phyloP scores from a whole-genome alignment of 1,139 yeast species.

The Yamadazyma sp. region DNA sequence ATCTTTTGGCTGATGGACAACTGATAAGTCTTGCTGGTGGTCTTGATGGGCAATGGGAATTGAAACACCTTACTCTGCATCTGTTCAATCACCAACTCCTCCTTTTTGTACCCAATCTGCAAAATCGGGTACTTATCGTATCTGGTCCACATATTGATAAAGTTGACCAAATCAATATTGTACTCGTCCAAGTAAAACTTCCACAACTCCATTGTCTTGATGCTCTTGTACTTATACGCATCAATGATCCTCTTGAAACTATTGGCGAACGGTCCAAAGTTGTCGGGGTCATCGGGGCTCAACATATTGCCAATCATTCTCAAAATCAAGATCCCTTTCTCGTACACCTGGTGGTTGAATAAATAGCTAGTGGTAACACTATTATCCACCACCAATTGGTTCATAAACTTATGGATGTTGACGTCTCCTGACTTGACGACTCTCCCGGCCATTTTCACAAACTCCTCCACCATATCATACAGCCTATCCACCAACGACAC shows the following conservation, averaged over 20 bases:
- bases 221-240: slow-evolving; percentile 31
- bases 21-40: slow-evolving; percentile 8
- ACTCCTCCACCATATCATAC: slow-evolving; percentile 23
- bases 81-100: slow-evolving; percentile 45
- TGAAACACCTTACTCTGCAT: slow-evolving; percentile 47
- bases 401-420: slow-evolving; percentile 26
- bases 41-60: slow-evolving; percentile 49
- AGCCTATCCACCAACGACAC: slow-evolving; percentile 27
- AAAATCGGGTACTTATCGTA: slow-evolving; percentile 60
- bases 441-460: slow-evolving; percentile 35
- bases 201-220: slow-evolving; percentile 64
- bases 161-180: slow-evolving; percentile 35
- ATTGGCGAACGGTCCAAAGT: slow-evolving; percentile 21
- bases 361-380: slow-evolving; percentile 27
- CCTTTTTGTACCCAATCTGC: slow-evolving; percentile 30
- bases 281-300: slow-evolving; percentile 16
- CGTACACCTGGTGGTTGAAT: slow-evolving; percentile 57
- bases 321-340: slow-evolving; percentile 62
- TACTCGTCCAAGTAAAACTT: slow-evolving; percentile 28
- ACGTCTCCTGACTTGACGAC: slow-evolving; percentile 39
- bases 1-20: slow-evolving; percentile 12
- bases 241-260: slow-evolving; percentile 46
- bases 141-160: slow-evolving; percentile 60
- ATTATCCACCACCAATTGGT: slow-evolving; percentile 18
- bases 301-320: slow-evolving; percentile 54